Evolutionary conservation across 306 rosid genomes (phyloP).

Genomic region (Mucuna pruriens): DNA sequence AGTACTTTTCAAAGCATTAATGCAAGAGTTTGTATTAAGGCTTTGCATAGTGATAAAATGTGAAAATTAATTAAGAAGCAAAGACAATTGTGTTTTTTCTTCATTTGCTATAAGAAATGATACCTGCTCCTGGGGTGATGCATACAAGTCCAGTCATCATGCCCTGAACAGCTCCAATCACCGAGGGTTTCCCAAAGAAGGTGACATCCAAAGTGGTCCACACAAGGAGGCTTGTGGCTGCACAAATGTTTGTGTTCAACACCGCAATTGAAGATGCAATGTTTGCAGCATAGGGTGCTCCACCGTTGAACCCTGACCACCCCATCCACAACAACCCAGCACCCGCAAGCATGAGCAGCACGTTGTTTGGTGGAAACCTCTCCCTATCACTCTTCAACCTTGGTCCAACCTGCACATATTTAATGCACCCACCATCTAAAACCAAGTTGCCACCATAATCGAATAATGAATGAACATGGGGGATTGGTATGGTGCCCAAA

Average conservation of each 20-base stretch:
- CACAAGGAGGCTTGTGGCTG: constrained; percentile 86
- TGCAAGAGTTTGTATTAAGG: too few species aligned
- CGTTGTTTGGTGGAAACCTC: constrained; percentile 90
- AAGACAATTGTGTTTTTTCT: too few species aligned
- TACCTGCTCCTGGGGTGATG: constrained; percentile 95
- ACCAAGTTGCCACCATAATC: neutral
- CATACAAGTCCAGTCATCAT: constrained; percentile 98
- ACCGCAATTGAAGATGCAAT: constrained; percentile 68
- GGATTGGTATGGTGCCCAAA: too few species aligned
- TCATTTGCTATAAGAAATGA: too few species aligned
- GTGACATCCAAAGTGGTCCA: constrained; percentile 82
- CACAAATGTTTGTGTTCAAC: constrained; percentile 81
- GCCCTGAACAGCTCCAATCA: constrained; percentile 96
- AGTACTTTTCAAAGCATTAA: too few species aligned
- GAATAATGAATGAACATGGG: neutral
- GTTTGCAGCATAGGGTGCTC: constrained; percentile 88
- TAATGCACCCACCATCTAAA: neutral
- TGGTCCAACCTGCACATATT: constrained; percentile 74
- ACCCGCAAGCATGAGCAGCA: constrained; percentile 82
- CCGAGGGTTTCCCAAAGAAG: constrained; percentile 89
- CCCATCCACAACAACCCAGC: constrained; percentile 95
- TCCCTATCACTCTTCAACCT: constrained; percentile 86
- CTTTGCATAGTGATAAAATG: too few species aligned
- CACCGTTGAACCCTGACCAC: constrained; percentile 97
- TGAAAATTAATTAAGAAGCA: too few species aligned